phyloP scores from a whole-genome alignment of 345 rosid genomes.

The Arabidopsis suecica region DNA sequence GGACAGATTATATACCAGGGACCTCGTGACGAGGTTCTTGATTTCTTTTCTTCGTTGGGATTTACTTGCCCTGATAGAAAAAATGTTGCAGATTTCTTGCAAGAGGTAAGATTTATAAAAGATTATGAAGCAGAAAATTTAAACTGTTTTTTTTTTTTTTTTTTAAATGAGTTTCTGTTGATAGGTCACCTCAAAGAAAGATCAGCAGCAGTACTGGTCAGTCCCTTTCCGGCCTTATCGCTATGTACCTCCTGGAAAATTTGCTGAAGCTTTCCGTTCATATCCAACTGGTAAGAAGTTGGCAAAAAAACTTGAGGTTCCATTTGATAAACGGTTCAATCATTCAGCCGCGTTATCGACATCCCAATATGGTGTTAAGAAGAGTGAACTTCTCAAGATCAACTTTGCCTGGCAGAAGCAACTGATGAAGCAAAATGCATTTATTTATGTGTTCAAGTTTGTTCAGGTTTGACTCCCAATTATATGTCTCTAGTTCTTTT shows the following conservation, averaged over 20 bases:
- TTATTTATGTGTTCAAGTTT: constrained; percentile 90
- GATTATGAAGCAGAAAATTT: constrained; percentile 23
- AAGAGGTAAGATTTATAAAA: constrained; percentile 68
- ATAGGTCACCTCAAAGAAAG: constrained; percentile 91
- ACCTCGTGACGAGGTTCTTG: constrained; percentile 71
- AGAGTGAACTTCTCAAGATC: constrained; percentile 74
- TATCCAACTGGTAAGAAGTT: constrained; percentile 67
- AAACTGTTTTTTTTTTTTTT: background rate
- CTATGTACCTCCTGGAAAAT: constrained; percentile 82
- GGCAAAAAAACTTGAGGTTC: constrained; percentile 62
- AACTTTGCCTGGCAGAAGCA: constrained; percentile 86
- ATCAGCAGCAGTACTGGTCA: constrained; percentile 97
- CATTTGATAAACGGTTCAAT: constrained; percentile 79
- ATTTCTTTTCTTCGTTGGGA: constrained; percentile 81
- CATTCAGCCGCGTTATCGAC: constrained; percentile 97
- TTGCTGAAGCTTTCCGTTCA: constrained; percentile 79
- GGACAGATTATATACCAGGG: constrained; percentile 97
- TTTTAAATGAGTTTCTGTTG: constrained; percentile 19
- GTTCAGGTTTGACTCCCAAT: constrained; percentile 67
- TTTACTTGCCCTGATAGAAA: constrained; percentile 92
- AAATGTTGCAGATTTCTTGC: constrained; percentile 97
- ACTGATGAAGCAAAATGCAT: constrained; percentile 90
- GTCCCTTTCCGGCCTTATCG: constrained; percentile 71
- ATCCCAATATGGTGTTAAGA: constrained; percentile 67
- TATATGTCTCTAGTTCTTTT: constrained; percentile 2